A percentile compares a stretch with the other conserved stretches of the same genome.
phyloP scores from a whole-genome alignment of 495 filamentous ascomycete species.

The Rhypophila decipiens region DNA sequence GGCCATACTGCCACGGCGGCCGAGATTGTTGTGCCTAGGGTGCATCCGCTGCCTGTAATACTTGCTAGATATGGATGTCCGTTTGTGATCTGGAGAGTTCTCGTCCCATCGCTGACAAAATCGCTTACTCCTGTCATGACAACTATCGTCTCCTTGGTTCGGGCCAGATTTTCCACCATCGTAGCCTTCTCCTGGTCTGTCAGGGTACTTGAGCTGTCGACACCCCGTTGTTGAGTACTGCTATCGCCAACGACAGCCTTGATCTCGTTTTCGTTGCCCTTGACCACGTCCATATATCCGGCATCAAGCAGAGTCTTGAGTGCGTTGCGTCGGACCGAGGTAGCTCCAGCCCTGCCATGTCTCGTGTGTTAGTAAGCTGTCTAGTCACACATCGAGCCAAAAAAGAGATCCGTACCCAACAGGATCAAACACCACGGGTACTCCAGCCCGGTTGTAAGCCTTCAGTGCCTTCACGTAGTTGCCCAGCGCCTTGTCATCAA shows the following conservation, averaged over 20 bases:
- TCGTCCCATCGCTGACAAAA: slow-evolving; percentile 67
- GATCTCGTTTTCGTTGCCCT: slow-evolving; percentile 93
- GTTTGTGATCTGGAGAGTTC: slow-evolving; percentile 62
- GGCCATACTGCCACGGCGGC: slow-evolving; percentile 58
- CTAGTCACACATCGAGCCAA: slow-evolving; percentile 6
- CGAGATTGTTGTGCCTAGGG: slow-evolving; percentile 74
- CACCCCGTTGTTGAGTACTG: slow-evolving; percentile 67
- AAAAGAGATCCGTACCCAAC: slow-evolving; percentile 52
- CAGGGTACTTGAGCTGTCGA: slow-evolving; percentile 68
- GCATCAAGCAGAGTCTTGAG: slow-evolving; percentile 64
- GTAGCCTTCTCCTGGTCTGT: slow-evolving; percentile 42
- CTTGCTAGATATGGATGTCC: slow-evolving; percentile 71
- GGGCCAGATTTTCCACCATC: slow-evolving; percentile 60
- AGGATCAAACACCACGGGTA: slow-evolving; percentile 80
- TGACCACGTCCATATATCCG: slow-evolving; percentile 82
- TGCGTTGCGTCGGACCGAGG: slow-evolving; percentile 60
- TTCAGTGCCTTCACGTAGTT: slow-evolving; percentile 56
- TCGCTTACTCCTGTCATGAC: slow-evolving; percentile 80
- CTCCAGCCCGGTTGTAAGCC: slow-evolving; percentile 70
- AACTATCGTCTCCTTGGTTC: slow-evolving; percentile 63
- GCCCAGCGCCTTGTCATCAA: slow-evolving; percentile 60
- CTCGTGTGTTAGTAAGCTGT: too few relatives aligned
- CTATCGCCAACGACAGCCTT: slow-evolving; percentile 58
- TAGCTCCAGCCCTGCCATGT: slow-evolving; percentile 66
- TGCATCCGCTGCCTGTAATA: slow-evolving; percentile 86